Percentiles rank a stretch among this genome's conserved stretches.
phyloP scores from a whole-genome alignment of 1,284 basidiomycete genomes.

The Ceratobasidium sp. region DNA sequence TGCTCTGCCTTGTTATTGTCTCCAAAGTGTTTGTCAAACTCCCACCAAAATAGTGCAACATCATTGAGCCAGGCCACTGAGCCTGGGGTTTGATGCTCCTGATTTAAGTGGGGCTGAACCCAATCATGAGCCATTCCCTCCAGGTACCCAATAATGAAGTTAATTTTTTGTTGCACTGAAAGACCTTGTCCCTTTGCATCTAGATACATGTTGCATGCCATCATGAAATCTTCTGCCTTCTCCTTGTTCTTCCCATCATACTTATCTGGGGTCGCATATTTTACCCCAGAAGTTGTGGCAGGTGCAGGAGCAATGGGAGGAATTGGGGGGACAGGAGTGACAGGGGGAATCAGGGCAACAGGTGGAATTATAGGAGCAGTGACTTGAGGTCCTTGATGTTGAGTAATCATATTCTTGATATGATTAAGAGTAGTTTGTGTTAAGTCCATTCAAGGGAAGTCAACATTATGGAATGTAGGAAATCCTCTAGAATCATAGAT shows the following conservation, averaged over 20 bases:
- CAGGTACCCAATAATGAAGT: neutral
- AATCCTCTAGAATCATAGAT: too few species aligned
- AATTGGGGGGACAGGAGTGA: too few species aligned
- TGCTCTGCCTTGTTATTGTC: neutral
- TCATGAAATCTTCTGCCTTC: neutral
- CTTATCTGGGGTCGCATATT: slow-evolving; percentile 10
- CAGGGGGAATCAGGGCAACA: too few species aligned
- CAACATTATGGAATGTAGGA: too few species aligned
- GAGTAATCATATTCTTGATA: too few species aligned
- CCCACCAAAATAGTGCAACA: neutral
- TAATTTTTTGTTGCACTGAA: neutral
- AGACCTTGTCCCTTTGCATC: neutral
- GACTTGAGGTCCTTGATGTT: too few species aligned
- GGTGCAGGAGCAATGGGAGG: too few species aligned
- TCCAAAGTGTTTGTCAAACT: neutral
- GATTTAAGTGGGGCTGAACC: neutral
- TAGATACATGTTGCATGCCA: neutral
- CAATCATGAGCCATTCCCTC: neutral
- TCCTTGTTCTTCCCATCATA: slow-evolving; percentile 13
- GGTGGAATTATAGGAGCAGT: too few species aligned
- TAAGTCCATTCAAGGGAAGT: too few species aligned
- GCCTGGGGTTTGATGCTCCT: neutral
- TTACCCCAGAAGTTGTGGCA: too few species aligned
- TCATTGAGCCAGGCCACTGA: slow-evolving; percentile 2
- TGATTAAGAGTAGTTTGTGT: too few species aligned